phyloP scores from a whole-genome alignment of 192 early-diverging fungal species.

The Ambispora gerdemannii region DNA sequence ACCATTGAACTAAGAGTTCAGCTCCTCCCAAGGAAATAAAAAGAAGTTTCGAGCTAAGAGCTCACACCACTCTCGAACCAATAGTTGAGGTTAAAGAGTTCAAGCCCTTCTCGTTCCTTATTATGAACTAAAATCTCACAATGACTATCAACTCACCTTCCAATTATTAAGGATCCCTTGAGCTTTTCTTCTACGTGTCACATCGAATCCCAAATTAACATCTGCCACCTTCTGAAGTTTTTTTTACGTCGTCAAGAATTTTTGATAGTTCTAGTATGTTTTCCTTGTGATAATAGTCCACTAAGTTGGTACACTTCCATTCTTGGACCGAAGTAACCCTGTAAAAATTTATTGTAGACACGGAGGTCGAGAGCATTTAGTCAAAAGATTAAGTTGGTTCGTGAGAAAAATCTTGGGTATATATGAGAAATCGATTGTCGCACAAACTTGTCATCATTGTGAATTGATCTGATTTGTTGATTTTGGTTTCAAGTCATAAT shows the following conservation, averaged over 20 bases:
- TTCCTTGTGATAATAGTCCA: constrained; percentile 22
- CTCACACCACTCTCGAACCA: constrained; percentile 8
- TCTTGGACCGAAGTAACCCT: constrained; percentile 6
- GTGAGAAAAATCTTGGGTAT: too few species aligned
- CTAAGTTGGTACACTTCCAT: constrained; percentile 20
- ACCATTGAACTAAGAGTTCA: constrained; percentile 9
- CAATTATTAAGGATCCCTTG: constrained; percentile 19
- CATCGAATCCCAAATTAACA: too few species aligned
- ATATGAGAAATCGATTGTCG: too few species aligned
- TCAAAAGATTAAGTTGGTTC: too few species aligned
- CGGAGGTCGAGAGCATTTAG: too few species aligned
- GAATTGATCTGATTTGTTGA: too few species aligned
- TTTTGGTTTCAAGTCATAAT: too few species aligned
- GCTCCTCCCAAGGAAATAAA: background rate
- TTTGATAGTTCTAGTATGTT: constrained; percentile 19
- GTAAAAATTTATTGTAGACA: too few species aligned
- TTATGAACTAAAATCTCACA: constrained; percentile 10
- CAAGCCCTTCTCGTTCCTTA: constrained; percentile 19
- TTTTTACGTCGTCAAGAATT: constrained; percentile 11
- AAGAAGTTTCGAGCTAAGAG: constrained; percentile 25
- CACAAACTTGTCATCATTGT: too few species aligned
- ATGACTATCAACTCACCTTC: constrained; percentile 19
- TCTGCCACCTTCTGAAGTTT: background rate
- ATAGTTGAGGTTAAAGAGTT: constrained; percentile 26
- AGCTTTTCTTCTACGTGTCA: constrained; percentile 16